phyloP scores from a whole-genome alignment of 768 basidiomycete genomes.

The Calocybe gangraenosa region DNA sequence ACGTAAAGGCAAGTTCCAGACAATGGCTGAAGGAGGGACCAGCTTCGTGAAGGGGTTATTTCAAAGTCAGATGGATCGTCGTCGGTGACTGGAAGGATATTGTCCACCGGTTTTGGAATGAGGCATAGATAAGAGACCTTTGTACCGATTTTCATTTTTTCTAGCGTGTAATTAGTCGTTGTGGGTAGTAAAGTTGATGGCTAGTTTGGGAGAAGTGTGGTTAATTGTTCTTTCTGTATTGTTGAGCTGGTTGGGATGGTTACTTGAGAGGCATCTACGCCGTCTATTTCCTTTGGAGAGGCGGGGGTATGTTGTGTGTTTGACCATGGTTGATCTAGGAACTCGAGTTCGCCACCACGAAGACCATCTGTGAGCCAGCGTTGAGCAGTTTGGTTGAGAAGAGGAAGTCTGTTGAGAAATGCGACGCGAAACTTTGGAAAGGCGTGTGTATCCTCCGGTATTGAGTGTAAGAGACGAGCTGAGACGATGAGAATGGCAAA shows the following conservation, averaged over 20 bases:
- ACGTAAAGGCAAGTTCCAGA: constrained; percentile 84
- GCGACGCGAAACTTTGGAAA: constrained; percentile 80
- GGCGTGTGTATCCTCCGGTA: constrained; percentile 77
- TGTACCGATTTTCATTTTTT: constrained; percentile 72
- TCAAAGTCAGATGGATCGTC: constrained; percentile 54
- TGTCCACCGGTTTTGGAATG: constrained; percentile 62
- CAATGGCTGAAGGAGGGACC: constrained; percentile 79
- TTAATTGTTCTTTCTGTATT: constrained; percentile 14
- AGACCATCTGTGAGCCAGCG: constrained; percentile 73
- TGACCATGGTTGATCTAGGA: constrained; percentile 63
- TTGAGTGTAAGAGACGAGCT: constrained; percentile 55
- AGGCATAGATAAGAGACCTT: constrained; percentile 72
- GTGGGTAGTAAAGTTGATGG: constrained; percentile 15
- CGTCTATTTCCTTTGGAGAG: constrained; percentile 56
- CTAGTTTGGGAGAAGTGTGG: constrained; percentile 20
- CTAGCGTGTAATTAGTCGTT: constrained; percentile 46
- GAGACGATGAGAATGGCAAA: constrained; percentile 25
- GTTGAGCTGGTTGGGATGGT: constrained; percentile 21
- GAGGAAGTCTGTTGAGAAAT: constrained; percentile 76
- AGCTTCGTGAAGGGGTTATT: constrained; percentile 67
- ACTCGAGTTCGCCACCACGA: constrained; percentile 71
- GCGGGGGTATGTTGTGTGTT: constrained; percentile 34
- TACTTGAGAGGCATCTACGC: constrained; percentile 32
- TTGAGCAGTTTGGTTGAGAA: constrained; percentile 67
- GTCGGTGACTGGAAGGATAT: constrained; percentile 33